Evolutionary conservation across 495 filamentous ascomycete genomes (phyloP).

Genomic region (Hypoxylon perforatum): DNA sequence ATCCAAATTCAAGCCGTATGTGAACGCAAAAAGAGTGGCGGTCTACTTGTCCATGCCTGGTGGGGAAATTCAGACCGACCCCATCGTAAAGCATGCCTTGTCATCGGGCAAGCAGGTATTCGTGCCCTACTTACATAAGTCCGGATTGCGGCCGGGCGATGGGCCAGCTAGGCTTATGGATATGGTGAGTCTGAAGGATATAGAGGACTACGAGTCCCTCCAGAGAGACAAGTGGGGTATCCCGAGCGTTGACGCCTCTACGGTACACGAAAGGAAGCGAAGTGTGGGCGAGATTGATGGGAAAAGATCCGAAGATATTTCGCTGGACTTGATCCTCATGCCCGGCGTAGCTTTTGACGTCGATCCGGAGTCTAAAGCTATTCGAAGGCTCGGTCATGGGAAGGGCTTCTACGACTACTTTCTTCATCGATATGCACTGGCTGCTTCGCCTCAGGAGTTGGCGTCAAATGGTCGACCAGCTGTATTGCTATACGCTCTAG

Average conservation of each 20-base stretch:
- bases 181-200: constrained; percentile 82
- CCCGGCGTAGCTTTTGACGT: constrained; percentile 93
- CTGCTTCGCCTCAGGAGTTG: constrained; percentile 54
- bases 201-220: constrained; percentile 79
- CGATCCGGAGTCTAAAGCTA: constrained; percentile 54
- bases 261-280: constrained; percentile 71
- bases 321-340: constrained; percentile 87
- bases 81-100: constrained; percentile 84
- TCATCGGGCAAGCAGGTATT: constrained; percentile 83
- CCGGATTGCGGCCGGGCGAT: constrained; percentile 53
- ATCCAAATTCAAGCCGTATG: constrained; percentile 66
- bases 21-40: constrained; percentile 76
- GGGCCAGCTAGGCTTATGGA: constrained; percentile 81
- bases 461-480: constrained; percentile 64
- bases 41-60: constrained; percentile 93
- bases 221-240: constrained; percentile 91
- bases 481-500: constrained; percentile 79
- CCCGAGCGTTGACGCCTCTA: constrained; percentile 74
- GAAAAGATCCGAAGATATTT: constrained; percentile 56
- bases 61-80: constrained; percentile 82
- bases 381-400: constrained; percentile 88
- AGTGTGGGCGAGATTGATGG: constrained; percentile 69
- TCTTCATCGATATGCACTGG: constrained; percentile 73
- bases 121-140: constrained; percentile 85
- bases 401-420: constrained; percentile 98